Base-by-base conservation (phyloP, 2,329 filamentous ascomycete species). In the Colletotrichum orbiculare region DNA sequence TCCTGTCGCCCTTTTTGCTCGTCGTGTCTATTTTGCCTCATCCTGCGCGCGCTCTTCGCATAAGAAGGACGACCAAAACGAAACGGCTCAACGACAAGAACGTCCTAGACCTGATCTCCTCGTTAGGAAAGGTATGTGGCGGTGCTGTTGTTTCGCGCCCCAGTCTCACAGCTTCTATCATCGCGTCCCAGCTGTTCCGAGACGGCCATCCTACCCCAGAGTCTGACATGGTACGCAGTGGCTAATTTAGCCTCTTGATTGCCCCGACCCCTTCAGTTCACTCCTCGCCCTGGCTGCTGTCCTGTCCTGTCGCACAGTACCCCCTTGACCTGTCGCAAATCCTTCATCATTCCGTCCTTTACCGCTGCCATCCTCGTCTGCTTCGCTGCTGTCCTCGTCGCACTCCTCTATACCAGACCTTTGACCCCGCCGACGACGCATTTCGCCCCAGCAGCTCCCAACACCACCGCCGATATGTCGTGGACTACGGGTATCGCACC, bases 401-500 rank as follows among this genome's bases (percentile, higher is more conserved):
- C 35, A n/a, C 37, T 57, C 4, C 53, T 57, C 17, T 15, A 53
- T 47, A 6, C 33, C 33, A 53, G 8, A 34, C 15, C 47, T 33
- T 42, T 52, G 43, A 33, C 52, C 34, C 37, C 43, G 17, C 34
- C 39, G 45, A 46, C 55, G 38, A 49, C 38, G 39, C 7, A 17
- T 11, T 6, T 35, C 11, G 3, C 42, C 42, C 12, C 13, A 45
- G 42, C 42, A 45, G 43, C 39, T 33, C 15, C 12, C 35, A 15
- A 6, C 17, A 37, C 33, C 46, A 45, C 49, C 48, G 54, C 60
- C 67, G 70, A 39, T 37, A 79, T 79, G 76, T 55, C 75, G 70
- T 81, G 78, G 75, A 79, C 71, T 59, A 72, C 72, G 71, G 82
- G 82, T 69, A 75, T 82, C 35, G 78, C 83, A 74, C 86, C 86